Evolutionary conservation across 2,329 filamentous ascomycete genomes (phyloP), one percentile per base, ranked within the genome.

Genomic region (Erysiphe pulchra): DNA sequence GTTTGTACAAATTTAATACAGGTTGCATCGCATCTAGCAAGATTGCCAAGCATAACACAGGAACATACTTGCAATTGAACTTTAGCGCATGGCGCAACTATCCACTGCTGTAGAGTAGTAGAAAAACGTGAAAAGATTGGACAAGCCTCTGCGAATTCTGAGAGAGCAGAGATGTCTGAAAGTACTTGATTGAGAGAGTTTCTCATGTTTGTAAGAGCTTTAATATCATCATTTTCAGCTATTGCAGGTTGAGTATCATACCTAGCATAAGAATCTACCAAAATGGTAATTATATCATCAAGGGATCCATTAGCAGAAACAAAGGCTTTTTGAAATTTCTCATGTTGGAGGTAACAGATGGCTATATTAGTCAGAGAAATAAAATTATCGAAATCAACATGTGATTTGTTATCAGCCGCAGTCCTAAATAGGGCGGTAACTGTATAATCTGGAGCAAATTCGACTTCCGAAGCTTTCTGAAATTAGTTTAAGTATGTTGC

Each of bases 11-110:
- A 65, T 33, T 65, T 58, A 10, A 59, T 58, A 47, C 70, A 72
- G 2, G 64, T 58, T 38, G 63, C 64, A 51, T 78, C 73, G 1
- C 68, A 73, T 36, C 74, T 69, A 6, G 70, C 68, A 34, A 78
- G 58, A 53, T 78, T 78, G 33, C 74, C 74, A 2, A 78, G 61
- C 14, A 69, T 65, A 3, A 78, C 65, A 50, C 73, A 77, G 1
- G 70, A 73, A 4, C 70, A 70, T 2, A 69, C 63, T 55, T 69
- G 69, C 2, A 77, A 63, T 41, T 63, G 60, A 0, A 59, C 49
- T 48, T 68, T 46, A 11, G 24, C 9, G 13, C 13, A 11, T 52
- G 49, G 48, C 53, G 55, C 50, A 53, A 56, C 55, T 14, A 73
- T 57, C 70, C 70, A 74, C n/a, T 56, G 55, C 16, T 65, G 58